Conservation (phyloP, 495 filamentous ascomycete species). For the Hyaloscypha bicolor region DNA sequence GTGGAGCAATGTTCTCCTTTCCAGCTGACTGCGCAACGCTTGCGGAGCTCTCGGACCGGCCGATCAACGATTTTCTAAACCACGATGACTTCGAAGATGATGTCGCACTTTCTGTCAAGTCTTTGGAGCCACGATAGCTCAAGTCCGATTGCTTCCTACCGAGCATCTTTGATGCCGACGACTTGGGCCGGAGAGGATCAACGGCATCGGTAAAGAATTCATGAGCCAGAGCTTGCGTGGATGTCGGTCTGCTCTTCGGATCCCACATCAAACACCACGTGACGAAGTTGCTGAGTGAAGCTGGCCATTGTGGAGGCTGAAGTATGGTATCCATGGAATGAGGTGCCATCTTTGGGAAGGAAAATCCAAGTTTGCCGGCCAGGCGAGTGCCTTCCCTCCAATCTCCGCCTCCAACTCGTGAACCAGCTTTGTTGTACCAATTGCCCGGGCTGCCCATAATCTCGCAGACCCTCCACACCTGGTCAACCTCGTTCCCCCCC, state of each 20-base stretch:
- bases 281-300: conserved; percentile 85
- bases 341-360: conserved; percentile 99
- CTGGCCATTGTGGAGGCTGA: conserved; percentile 87
- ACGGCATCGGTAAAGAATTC: conserved; percentile 97
- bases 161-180: conserved; percentile 79
- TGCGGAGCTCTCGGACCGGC: conserved; percentile 48
- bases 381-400: conserved; percentile 94
- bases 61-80: conserved; percentile 93
- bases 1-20: conserved; percentile 48
- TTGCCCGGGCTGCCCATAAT: conserved; percentile 99
- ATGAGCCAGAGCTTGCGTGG: conserved; percentile 86
- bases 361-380: conserved; percentile 95
- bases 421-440: conserved; percentile 91
- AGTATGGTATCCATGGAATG: conserved; percentile 96
- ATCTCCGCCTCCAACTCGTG: conserved; percentile 90
- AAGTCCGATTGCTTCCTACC: conserved; percentile 87
- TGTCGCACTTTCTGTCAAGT: conserved; percentile 63
- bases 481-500: conserved; percentile 97
- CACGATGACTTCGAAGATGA: conserved; percentile 85
- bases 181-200: conserved; percentile 91
- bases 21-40: conserved; percentile 18
- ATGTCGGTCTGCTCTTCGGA: conserved; percentile 91
- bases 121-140: conserved; percentile 62
- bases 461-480: conserved; percentile 98
- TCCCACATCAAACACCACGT: conserved; percentile 99